phyloP scores from a whole-genome alignment of 73 alveolate genomes.

The Paramecium tetraurelia region DNA sequence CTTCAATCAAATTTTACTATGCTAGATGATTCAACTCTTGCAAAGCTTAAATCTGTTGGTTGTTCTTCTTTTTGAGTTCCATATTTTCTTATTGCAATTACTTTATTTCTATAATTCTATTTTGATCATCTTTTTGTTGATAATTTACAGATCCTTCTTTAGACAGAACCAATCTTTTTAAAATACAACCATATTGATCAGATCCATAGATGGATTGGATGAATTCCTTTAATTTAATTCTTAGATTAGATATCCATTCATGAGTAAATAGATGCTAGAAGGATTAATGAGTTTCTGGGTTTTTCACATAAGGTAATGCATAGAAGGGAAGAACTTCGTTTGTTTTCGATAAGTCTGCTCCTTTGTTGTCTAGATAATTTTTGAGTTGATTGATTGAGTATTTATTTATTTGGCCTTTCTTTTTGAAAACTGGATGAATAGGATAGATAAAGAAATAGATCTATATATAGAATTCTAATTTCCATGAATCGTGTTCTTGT shows the following conservation, averaged over 20 bases:
- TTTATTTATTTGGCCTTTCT: slow-evolving; percentile 66
- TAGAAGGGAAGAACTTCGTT: slow-evolving; percentile 92
- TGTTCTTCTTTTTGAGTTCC: neutral
- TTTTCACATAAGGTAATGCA: slow-evolving; percentile 94
- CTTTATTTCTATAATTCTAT: neutral
- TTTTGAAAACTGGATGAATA: slow-evolving; percentile 79
- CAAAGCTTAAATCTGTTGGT: neutral
- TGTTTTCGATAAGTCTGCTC: slow-evolving; percentile 82
- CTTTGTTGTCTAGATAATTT: slow-evolving; percentile 81
- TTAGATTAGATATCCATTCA: slow-evolving; percentile 87
- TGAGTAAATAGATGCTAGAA: slow-evolving; percentile 83
- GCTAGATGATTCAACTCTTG: neutral
- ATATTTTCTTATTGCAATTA: neutral
- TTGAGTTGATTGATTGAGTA: slow-evolving; percentile 90
- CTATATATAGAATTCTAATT: slow-evolving; percentile 86
- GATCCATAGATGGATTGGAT: neutral
- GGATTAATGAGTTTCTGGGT: slow-evolving; percentile 88
- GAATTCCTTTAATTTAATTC: slow-evolving; percentile 67
- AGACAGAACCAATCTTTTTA: neutral
- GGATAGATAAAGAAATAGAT: slow-evolving; percentile 94
- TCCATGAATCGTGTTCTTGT: slow-evolving; percentile 79
- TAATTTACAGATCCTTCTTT: neutral
- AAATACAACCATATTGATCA: neutral
- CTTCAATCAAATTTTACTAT: neutral
- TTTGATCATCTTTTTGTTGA: neutral